These are phyloP conservation scores for Hypoxylon sp. DNA, from an alignment of 2,329 filamentous ascomycete species.

Conservation along the genomic window DNA sequence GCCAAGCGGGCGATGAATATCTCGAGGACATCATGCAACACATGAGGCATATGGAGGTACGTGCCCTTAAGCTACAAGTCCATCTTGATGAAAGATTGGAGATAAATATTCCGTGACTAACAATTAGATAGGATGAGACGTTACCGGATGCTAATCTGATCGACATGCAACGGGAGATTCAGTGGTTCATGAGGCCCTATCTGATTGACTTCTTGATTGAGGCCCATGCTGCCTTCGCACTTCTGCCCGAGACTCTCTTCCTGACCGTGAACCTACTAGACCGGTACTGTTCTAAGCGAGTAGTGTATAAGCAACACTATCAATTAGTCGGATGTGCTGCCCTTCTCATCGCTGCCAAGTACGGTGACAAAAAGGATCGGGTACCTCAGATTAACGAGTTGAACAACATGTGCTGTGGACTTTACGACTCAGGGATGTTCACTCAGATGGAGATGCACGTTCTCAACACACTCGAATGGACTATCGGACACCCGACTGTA, in stretches of 20 bases:
- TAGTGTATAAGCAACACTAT: conserved; percentile 99
- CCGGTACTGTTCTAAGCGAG: conserved; percentile 95
- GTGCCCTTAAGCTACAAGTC: conserved; percentile 51
- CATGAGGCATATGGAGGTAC: conserved; percentile 93
- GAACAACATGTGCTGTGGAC: conserved; percentile 98
- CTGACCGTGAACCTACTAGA: conserved; percentile 97
- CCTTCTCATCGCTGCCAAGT: conserved; percentile 96
- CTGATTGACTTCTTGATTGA: conserved; percentile 98
- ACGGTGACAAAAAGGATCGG: conserved; percentile 97
- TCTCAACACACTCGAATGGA: conserved; percentile 96
- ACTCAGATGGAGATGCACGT: conserved; percentile 99
- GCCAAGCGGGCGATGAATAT: conserved; percentile 88
- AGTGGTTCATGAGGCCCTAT: conserved; percentile 99
- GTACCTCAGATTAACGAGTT: conserved; percentile 98
- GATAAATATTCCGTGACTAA: conserved; percentile 32
- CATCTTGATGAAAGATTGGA: background rate
- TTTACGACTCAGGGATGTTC: conserved; percentile 99
- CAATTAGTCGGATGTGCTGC: conserved; percentile 97
- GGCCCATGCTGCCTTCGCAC: conserved; percentile 93
- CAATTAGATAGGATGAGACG: conserved; percentile 76
- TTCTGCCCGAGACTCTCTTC: conserved; percentile 95
- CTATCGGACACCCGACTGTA: conserved; percentile 94
- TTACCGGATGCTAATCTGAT: conserved; percentile 97
- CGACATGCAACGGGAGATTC: conserved; percentile 98
- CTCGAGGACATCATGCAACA: conserved; percentile 94